phyloP scores from a whole-genome alignment of 305 asterid species.

The Fraxinus dipetala region DNA sequence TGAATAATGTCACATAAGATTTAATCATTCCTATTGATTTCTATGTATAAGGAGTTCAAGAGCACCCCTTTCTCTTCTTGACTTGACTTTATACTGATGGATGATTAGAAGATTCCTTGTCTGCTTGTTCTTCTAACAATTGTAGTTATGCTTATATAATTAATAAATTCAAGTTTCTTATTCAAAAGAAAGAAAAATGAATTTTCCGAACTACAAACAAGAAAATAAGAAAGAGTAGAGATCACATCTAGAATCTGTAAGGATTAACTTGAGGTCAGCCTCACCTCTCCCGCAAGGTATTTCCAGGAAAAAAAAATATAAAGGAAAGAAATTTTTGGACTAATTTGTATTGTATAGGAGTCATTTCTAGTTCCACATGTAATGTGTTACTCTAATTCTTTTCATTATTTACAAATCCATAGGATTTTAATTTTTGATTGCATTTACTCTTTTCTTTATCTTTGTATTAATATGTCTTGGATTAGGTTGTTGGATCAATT shows the following conservation, averaged over 20 bases:
- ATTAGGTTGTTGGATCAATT: constrained; percentile 78
- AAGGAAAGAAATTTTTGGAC: not conserved
- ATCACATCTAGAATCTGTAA: not conserved
- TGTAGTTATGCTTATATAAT: not conserved
- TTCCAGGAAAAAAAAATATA: not conserved
- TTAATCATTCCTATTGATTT: not conserved
- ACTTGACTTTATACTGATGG: not conserved
- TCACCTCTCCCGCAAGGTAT: not conserved
- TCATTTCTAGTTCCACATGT: not conserved
- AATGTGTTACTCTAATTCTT: not conserved
- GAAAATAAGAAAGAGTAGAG: not conserved
- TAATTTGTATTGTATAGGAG: not conserved
- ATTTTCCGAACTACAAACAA: not conserved
- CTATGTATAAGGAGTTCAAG: not conserved
- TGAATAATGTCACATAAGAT: not conserved
- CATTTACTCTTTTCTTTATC: constrained; percentile 2
- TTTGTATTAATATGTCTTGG: constrained; percentile 8
- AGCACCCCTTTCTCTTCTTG: not conserved
- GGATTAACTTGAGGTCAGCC: not conserved
- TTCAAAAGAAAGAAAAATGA: not conserved
- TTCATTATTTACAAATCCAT: not conserved
- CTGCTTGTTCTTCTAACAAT: not conserved
- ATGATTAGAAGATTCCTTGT: not conserved
- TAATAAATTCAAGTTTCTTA: not conserved
- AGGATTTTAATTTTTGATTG: not conserved